Conservation (phyloP, 768 basidiomycete genomes). For the Panellus pusillus region DNA sequence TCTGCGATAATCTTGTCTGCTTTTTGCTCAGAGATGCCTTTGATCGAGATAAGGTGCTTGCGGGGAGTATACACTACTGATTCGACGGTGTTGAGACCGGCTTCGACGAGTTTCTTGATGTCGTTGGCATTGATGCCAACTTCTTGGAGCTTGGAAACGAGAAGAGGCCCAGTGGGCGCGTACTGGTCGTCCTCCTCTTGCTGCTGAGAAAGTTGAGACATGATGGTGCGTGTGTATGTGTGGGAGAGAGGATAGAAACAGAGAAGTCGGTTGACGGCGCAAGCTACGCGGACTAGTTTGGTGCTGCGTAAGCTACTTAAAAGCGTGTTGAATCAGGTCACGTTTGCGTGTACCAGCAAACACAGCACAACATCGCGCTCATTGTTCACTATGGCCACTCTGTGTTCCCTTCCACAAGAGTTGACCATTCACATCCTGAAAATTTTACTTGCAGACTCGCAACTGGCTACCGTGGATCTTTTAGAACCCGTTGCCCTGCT, state of each 20-base stretch:
- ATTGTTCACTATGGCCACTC: not conserved
- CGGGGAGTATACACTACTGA: constrained; percentile 96
- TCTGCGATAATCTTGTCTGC: constrained; percentile 94
- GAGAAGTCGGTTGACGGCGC: not conserved
- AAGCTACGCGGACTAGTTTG: too few species aligned
- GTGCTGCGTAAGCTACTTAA: not conserved
- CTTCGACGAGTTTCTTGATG: constrained; percentile 92
- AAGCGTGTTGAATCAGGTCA: not conserved
- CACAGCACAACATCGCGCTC: too few species aligned
- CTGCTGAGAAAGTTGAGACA: constrained; percentile 63
- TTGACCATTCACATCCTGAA: constrained; percentile 14
- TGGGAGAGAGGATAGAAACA: not conserved
- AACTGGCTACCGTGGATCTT: not conserved
- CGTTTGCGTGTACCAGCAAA: not conserved
- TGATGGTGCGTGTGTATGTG: constrained; percentile 29
- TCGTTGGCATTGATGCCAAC: constrained; percentile 87
- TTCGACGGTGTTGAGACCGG: constrained; percentile 92
- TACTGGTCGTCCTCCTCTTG: constrained; percentile 56
- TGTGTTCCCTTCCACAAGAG: constrained; percentile 15
- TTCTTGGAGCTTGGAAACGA: constrained; percentile 84
- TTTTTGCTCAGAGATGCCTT: constrained; percentile 95
- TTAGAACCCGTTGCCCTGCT: constrained; percentile 1
- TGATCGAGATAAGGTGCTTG: constrained; percentile 86
- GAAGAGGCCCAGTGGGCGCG: constrained; percentile 66
- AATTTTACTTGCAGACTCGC: not conserved